Percentiles rank a stretch among this genome's conserved stretches.
Evolutionary conservation across 2,329 filamentous ascomycete species (phyloP).

Genomic region (Arachnopeziza araneosa): DNA sequence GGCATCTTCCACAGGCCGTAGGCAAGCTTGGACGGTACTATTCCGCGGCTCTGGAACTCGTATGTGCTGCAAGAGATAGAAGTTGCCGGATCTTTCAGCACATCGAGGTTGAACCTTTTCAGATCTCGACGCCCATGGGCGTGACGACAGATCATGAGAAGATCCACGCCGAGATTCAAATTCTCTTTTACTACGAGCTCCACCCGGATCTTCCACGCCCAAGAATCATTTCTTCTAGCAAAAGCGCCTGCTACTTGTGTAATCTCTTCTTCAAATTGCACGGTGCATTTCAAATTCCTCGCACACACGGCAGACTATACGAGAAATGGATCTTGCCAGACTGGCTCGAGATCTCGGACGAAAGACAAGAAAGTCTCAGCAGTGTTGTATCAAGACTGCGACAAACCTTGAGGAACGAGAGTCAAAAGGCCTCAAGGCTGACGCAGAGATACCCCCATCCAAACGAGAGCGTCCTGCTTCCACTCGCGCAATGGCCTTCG

Average conservation of each 20-base stretch:
- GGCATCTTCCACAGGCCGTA: slow-evolving; percentile 22
- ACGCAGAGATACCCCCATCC: background rate
- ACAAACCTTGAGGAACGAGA: background rate
- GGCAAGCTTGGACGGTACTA: slow-evolving; percentile 31
- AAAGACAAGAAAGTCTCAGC: background rate
- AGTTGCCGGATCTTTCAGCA: slow-evolving; percentile 21
- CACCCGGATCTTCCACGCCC: slow-evolving; percentile 27
- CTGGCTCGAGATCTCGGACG: slow-evolving; percentile 12
- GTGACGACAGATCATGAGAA: slow-evolving; percentile 16
- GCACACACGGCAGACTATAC: slow-evolving; percentile 40
- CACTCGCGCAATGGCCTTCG: slow-evolving; percentile 1
- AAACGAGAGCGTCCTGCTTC: slow-evolving; percentile 4
- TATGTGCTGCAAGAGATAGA: slow-evolving; percentile 21
- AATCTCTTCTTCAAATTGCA: slow-evolving; percentile 41
- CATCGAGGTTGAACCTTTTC: slow-evolving; percentile 22
- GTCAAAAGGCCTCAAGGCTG: background rate
- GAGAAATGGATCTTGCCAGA: slow-evolving; percentile 39
- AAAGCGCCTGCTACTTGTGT: slow-evolving; percentile 46
- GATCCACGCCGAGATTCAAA: slow-evolving; percentile 46
- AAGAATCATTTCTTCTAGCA: slow-evolving; percentile 43
- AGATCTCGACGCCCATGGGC: slow-evolving; percentile 10
- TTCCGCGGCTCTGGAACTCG: slow-evolving; percentile 22
- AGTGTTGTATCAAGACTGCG: background rate
- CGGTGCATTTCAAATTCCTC: slow-evolving; percentile 36
- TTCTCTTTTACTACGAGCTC: slow-evolving; percentile 39